Base-by-base conservation (phyloP, 1,139 yeast genomes). In the Taphrina pruni region DNA sequence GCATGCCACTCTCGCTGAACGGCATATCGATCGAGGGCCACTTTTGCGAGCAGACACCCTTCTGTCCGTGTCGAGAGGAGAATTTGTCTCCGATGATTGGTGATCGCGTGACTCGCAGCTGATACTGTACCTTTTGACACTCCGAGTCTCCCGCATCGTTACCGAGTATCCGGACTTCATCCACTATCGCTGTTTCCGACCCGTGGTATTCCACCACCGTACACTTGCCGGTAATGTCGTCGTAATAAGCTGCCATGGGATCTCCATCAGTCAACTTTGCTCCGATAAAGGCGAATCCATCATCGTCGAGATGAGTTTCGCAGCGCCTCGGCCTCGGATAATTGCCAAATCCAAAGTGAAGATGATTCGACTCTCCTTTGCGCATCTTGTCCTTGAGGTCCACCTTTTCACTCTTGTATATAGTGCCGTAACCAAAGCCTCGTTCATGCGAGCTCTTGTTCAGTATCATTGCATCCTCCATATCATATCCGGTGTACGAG, bases 21-120 rank as follows among this genome's bases (percentile, higher is more conserved):
- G 99, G 99, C 97, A 94, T 88, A 78, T 94, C 99, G 73, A 90
- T 84, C 66, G 91, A 88, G 36, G 98, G 99, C 97, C 98, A 94
- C 80, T 93, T 94, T 79, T 97, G 89, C 14, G 98, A 93, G 81
- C 98, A 94, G 72, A 94, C 99, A 86, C 99, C 99, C 81, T 94
- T 94, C 81, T 94, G 99, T 72, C 99, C 99, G 82, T 94, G 99
- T 81, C 99, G 88, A 35, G 98, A 93, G 8, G 98, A 93, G 78
- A 95, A 94, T 81, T 94, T 94, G 81, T 94, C 99, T 79, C 99
- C 99, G 78, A 95, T 94, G 75, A 90, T 84, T 41, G 99, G 98
- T 60, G 90, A 86, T 82, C 99, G 88, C 72, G 97, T 88, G 68
- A 94, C 83, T 79, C 99, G 87, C 78, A 90, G 89, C 80, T 95